These are phyloP conservation scores for Neurospora tetraspora DNA, from an alignment of 495 filamentous ascomycete species.

Conservation along the genomic window DNA sequence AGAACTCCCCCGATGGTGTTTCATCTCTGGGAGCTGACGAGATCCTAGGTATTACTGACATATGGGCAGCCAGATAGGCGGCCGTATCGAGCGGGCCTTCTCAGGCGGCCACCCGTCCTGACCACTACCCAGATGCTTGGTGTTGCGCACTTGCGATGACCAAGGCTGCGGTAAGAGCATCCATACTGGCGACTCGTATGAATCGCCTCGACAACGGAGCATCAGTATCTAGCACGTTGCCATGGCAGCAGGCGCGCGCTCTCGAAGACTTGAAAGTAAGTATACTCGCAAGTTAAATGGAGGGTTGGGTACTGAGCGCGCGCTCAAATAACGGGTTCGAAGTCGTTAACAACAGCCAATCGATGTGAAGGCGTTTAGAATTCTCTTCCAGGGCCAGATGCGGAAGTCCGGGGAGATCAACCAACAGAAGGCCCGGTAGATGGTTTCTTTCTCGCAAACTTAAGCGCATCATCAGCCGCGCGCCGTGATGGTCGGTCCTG, in stretches of 20 bases:
- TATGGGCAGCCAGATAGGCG: background rate
- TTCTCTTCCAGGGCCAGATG: background rate
- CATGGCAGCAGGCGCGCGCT: constrained; percentile 23
- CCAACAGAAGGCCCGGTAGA: constrained; percentile 13
- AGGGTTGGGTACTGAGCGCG: background rate
- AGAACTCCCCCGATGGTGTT: background rate
- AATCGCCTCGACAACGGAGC: background rate
- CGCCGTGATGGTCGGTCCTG: constrained; percentile 6
- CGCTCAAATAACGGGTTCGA: background rate
- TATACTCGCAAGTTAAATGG: background rate
- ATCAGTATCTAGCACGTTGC: background rate
- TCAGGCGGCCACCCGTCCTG: background rate
- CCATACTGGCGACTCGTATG: background rate
- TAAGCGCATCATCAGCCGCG: constrained; percentile 23
- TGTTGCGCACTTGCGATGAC: background rate
- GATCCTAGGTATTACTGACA: background rate
- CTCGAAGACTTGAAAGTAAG: background rate
- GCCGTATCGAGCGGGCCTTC: background rate
- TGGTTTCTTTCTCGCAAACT: constrained; percentile 4
- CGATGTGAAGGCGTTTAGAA: background rate
- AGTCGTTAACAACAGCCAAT: constrained; percentile 13
- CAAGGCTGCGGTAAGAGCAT: background rate
- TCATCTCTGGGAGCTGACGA: background rate
- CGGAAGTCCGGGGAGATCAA: constrained; percentile 3
- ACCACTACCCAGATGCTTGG: background rate